Conservation (phyloP, 441 rosid species). For the Pelargonium fulgidum region DNA sequence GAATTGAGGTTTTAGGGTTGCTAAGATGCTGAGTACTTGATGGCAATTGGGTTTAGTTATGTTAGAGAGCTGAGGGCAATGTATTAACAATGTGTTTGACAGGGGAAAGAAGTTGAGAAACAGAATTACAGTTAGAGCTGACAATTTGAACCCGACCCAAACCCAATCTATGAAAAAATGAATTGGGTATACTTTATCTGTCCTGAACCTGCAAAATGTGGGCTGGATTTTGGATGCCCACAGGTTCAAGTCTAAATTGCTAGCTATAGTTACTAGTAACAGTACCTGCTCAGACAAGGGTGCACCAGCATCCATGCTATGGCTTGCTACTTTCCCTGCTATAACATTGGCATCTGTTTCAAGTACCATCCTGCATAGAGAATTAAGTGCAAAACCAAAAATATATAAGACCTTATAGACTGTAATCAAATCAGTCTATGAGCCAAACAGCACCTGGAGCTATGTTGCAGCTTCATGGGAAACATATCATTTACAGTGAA, state of each 20-base stretch:
- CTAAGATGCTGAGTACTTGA: not conserved
- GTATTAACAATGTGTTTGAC: not conserved
- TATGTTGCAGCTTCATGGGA: not conserved
- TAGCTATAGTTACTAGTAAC: not conserved
- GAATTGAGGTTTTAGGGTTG: not conserved
- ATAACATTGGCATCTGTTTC: constrained; percentile 76
- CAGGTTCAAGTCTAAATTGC: too few species aligned
- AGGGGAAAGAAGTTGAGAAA: not conserved
- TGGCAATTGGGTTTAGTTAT: not conserved
- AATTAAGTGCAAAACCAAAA: not conserved
- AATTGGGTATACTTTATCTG: too few species aligned
- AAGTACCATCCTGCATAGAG: constrained; percentile 58
- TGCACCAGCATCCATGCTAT: constrained; percentile 66
- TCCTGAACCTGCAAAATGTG: too few species aligned
- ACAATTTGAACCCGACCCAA: too few species aligned
- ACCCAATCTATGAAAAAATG: too few species aligned
- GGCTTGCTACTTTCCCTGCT: constrained; percentile 82
- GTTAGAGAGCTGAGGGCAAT: not conserved
- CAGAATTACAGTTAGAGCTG: too few species aligned
- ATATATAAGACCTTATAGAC: constrained; percentile 12
- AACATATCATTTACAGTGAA: not conserved
- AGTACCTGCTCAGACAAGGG: constrained; percentile 87
- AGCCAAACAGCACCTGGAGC: not conserved
- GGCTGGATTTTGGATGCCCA: too few species aligned
- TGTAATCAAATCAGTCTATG: not conserved